Evolutionary conservation across 108 stramenopile genomes (phyloP).

Genomic region (Cyclotella cryptica): DNA sequence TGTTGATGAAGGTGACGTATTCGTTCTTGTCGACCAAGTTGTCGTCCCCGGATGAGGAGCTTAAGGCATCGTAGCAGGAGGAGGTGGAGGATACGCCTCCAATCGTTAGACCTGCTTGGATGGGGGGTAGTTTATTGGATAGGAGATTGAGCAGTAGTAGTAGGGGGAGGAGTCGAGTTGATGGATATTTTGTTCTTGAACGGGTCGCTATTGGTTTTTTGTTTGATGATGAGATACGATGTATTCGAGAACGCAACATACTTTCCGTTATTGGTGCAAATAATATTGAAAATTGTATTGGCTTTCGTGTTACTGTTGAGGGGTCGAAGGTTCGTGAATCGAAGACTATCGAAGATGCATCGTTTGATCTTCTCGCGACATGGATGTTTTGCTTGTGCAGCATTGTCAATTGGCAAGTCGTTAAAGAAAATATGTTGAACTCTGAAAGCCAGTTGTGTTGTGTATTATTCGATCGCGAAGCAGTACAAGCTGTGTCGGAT

Average conservation of each 20-base stretch:
- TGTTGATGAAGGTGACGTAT: constrained; percentile 43
- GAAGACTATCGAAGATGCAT: too few relatives aligned
- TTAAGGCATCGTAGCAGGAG: constrained; percentile 30
- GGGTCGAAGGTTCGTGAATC: too few relatives aligned
- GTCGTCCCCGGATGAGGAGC: constrained; percentile 9
- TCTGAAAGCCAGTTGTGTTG: too few relatives aligned
- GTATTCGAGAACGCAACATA: background rate
- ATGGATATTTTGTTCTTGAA: background rate
- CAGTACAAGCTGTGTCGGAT: too few relatives aligned
- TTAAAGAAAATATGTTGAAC: too few relatives aligned
- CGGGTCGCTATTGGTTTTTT: background rate
- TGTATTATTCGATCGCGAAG: too few relatives aligned
- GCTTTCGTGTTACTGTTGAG: too few relatives aligned
- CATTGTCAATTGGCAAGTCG: too few relatives aligned
- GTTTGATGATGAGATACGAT: background rate
- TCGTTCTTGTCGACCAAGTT: constrained; percentile 19
- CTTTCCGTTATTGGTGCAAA: too few relatives aligned
- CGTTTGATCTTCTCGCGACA: too few relatives aligned
- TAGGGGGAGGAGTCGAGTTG: background rate
- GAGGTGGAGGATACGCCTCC: constrained; percentile 25
- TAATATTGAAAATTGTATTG: too few relatives aligned
- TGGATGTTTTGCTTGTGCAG: too few relatives aligned
- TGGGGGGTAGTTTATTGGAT: background rate
- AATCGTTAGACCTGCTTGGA: constrained; percentile 20
- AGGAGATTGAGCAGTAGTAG: background rate